phyloP scores from a whole-genome alignment of 257 asterid species.

The Nyctanthes arbortristis region DNA sequence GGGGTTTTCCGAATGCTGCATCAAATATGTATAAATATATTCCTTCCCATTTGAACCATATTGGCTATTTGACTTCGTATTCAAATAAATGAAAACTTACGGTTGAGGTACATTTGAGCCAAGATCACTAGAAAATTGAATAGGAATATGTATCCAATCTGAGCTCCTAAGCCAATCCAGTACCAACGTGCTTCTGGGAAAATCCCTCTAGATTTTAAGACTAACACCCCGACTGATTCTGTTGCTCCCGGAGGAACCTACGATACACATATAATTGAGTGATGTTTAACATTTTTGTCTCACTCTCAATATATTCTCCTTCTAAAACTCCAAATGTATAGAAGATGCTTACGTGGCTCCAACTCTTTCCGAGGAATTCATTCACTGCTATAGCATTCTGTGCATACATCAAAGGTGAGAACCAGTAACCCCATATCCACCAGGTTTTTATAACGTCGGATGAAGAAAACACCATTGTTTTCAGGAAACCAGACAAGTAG shows the following conservation, averaged over 20 bases:
- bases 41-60: not conserved
- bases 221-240: conserved; percentile 53
- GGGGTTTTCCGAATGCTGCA: conserved; percentile 80
- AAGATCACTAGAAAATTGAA: conserved; percentile 51
- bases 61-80: conserved; percentile 3
- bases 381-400: conserved; percentile 77
- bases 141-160: conserved; percentile 51
- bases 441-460: conserved; percentile 53
- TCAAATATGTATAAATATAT: not conserved
- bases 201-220: conserved; percentile 63
- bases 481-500: not conserved
- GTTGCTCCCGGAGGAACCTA: conserved; percentile 52
- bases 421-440: conserved; percentile 88
- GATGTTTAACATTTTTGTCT: not conserved
- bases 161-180: conserved; percentile 78
- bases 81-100: conserved; percentile 36
- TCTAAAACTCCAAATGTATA: conserved; percentile 1
- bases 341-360: conserved; percentile 68
- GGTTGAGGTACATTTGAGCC: conserved; percentile 72
- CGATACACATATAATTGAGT: conserved; percentile 6
- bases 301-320: conserved; percentile 7
- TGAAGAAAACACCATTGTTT: conserved; percentile 5
- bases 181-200: conserved; percentile 69
- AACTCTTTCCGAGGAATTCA: conserved; percentile 75
- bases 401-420: conserved; percentile 82